Evolutionary conservation across 352 stramenopile species (phyloP).

Genomic region (Phytopythium montanum): DNA sequence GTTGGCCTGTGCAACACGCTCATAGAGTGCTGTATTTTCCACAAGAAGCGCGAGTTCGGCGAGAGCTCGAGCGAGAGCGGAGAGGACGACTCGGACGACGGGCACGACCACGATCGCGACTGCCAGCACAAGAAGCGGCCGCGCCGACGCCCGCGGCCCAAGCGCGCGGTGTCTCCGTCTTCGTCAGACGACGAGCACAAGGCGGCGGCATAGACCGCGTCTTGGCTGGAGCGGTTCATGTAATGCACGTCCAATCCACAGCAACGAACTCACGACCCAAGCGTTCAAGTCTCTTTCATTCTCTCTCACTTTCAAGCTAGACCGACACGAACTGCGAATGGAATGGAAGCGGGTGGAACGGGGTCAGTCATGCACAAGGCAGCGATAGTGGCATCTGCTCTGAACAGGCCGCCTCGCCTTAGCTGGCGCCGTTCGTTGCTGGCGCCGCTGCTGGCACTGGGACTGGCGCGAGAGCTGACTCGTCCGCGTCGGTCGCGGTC

Average conservation of each 20-base stretch:
- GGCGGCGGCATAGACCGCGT: conserved; percentile 7
- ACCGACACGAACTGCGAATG: background rate
- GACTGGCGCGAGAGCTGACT: background rate
- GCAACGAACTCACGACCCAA: background rate
- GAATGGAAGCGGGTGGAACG: background rate
- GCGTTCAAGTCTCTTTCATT: background rate
- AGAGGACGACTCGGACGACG: conserved; percentile 44
- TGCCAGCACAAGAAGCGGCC: conserved; percentile 29
- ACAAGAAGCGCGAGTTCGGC: conserved; percentile 90
- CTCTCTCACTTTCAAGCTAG: background rate
- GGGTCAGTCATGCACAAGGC: background rate
- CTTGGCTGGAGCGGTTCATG: background rate
- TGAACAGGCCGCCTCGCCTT: background rate
- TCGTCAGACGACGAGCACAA: conserved; percentile 36
- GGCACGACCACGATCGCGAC: conserved; percentile 16
- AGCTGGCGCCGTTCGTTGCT: conserved; percentile 10
- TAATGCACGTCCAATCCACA: background rate
- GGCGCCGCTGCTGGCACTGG: background rate
- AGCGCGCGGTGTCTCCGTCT: conserved; percentile 24
- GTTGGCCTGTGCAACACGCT: background rate
- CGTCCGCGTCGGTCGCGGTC: background rate
- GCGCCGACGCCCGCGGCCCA: conserved; percentile 21
- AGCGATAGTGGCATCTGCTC: background rate
- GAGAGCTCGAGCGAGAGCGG: conserved; percentile 91
- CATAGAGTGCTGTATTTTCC: conserved; percentile 91